A percentile compares a stretch with the other conserved stretches of the same genome.
phyloP scores from a whole-genome alignment of 2,329 filamentous ascomycete genomes.

The Clarireedia sp. region DNA sequence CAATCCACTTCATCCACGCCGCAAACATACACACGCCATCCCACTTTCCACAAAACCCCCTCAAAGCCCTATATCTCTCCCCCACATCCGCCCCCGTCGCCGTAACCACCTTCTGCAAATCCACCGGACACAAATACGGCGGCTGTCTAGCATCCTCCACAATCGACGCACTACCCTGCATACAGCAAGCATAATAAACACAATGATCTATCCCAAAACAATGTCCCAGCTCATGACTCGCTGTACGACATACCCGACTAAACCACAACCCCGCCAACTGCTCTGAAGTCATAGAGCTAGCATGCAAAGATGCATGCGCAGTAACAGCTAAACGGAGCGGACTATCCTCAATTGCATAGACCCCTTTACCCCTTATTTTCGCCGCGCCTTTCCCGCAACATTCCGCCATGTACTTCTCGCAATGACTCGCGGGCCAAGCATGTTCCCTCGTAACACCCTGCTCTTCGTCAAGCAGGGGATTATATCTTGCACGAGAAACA shows the following conservation, averaged over 20 bases:
- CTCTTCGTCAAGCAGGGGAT: constrained; percentile 40
- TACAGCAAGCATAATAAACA: constrained; percentile 54
- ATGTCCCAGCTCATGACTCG: constrained; percentile 58
- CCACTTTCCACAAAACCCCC: constrained; percentile 36
- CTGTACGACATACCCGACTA: constrained; percentile 47
- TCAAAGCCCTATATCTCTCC: constrained; percentile 35
- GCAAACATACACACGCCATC: constrained; percentile 37
- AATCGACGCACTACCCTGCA: constrained; percentile 52
- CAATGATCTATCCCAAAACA: constrained; percentile 62
- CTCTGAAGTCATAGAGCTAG: constrained; percentile 15
- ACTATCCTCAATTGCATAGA: neutral
- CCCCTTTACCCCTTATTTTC: neutral
- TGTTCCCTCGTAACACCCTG: constrained; percentile 35
- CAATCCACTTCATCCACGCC: constrained; percentile 39
- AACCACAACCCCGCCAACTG: constrained; percentile 45
- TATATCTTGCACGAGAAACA: constrained; percentile 54
- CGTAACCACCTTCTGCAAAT: constrained; percentile 44
- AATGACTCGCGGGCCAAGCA: constrained; percentile 59
- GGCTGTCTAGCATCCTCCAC: constrained; percentile 54
- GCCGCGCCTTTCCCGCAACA: neutral
- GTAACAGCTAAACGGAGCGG: constrained; percentile 32
- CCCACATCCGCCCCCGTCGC: constrained; percentile 26
- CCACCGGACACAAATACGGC: constrained; percentile 54
- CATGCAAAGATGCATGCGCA: constrained; percentile 15
- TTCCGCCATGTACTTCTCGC: constrained; percentile 39